Conservation (phyloP, 768 basidiomycete genomes). For the Phlegmacium glaucopus region DNA sequence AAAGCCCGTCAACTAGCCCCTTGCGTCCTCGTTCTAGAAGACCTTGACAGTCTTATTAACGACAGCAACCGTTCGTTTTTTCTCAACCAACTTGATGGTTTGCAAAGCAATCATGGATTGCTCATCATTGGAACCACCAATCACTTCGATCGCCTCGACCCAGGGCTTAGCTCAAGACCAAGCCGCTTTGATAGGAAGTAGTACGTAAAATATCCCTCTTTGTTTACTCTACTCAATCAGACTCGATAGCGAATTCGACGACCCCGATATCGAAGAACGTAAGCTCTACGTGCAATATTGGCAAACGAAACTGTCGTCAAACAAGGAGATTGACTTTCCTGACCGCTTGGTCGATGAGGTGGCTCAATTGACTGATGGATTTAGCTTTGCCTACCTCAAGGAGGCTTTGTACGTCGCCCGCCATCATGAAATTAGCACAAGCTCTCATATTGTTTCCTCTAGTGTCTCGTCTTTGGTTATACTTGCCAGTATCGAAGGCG, state of each 20-base stretch:
- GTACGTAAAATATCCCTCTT: conserved; percentile 37
- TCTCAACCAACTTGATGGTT: conserved; percentile 81
- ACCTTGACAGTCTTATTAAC: conserved; percentile 76
- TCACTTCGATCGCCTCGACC: conserved; percentile 78
- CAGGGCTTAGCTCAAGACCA: conserved; percentile 71
- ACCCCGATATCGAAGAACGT: conserved; percentile 65
- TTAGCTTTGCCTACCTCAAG: conserved; percentile 88
- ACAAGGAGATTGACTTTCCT: conserved; percentile 63
- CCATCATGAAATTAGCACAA: not conserved
- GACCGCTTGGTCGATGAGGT: conserved; percentile 59
- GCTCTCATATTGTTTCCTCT: conserved; percentile 1
- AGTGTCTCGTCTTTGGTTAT: conserved; percentile 76
- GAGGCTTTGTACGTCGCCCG: conserved; percentile 74
- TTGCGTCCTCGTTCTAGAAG: conserved; percentile 58
- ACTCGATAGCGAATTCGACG: conserved; percentile 57
- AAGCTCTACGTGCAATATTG: conserved; percentile 71
- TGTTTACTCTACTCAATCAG: not conserved
- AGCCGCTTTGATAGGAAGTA: conserved; percentile 87
- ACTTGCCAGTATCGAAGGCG: conserved; percentile 49
- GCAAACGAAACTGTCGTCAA: conserved; percentile 70
- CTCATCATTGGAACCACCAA: conserved; percentile 81
- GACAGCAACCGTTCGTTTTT: conserved; percentile 81
- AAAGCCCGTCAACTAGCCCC: conserved; percentile 72
- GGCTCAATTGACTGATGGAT: conserved; percentile 56
- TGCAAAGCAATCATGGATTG: conserved; percentile 77